Percentiles rank a stretch among this genome's conserved stretches.
phyloP scores from a whole-genome alignment of 1,139 yeast species.

The Blastobotrys elegans region DNA sequence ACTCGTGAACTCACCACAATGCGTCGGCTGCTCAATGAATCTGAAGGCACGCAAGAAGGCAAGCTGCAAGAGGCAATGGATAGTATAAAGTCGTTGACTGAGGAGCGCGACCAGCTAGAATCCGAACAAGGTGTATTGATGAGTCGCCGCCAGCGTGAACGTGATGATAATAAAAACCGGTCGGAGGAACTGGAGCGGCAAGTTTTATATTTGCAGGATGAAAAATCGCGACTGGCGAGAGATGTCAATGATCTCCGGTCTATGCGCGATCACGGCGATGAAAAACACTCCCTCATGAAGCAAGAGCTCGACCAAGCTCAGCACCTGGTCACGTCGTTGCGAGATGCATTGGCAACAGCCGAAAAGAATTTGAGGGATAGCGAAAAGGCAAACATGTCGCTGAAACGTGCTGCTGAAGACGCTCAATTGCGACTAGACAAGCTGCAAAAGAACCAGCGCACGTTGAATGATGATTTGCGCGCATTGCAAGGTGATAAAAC shows the following conservation, averaged over 20 bases:
- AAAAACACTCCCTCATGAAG: constrained; percentile 23
- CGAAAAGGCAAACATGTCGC: constrained; percentile 29
- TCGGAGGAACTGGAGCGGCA: constrained; percentile 31
- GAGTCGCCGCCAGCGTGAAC: constrained; percentile 47
- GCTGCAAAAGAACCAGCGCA: constrained; percentile 53
- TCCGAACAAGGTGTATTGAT: constrained; percentile 46
- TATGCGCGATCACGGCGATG: constrained; percentile 27
- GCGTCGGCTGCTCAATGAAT: constrained; percentile 62
- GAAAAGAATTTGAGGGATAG: constrained; percentile 31
- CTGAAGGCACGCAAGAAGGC: constrained; percentile 53
- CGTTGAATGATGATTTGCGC: constrained; percentile 55
- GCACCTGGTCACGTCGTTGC: constrained; percentile 21
- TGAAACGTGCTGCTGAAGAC: constrained; percentile 35
- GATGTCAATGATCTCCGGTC: constrained; percentile 25
- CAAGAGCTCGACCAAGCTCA: constrained; percentile 29
- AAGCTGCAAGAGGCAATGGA: constrained; percentile 46
- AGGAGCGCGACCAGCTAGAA: constrained; percentile 59
- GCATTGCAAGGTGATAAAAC: constrained; percentile 4
- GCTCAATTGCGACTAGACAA: constrained; percentile 35
- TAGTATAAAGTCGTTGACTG: constrained; percentile 41
- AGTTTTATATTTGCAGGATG: constrained; percentile 29
- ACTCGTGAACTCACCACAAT: constrained; percentile 72
- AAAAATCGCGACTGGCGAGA: constrained; percentile 24
- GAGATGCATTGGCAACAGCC: constrained; percentile 26
- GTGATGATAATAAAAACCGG: constrained; percentile 35